phyloP scores from a whole-genome alignment of 2,329 filamentous ascomycete species.

The Alternaria conjuncta region DNA sequence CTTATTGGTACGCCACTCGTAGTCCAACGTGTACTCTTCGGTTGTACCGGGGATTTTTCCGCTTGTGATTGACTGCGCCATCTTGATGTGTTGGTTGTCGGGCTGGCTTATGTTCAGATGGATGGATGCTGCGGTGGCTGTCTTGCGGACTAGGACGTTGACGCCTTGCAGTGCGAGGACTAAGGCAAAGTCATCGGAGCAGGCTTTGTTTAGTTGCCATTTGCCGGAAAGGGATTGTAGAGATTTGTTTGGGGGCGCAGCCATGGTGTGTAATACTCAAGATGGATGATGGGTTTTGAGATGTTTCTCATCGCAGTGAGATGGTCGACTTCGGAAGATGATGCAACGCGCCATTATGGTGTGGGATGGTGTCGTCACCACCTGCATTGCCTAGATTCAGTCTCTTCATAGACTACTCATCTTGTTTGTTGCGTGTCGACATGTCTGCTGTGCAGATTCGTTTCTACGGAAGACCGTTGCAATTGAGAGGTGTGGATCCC shows the following conservation, averaged over 20 bases:
- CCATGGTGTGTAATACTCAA: constrained; percentile 4
- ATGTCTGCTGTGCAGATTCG: background rate
- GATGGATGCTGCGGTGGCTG: constrained; percentile 16
- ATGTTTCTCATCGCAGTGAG: background rate
- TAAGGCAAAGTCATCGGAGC: constrained; percentile 19
- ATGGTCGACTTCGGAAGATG: background rate
- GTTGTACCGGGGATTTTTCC: constrained; percentile 20
- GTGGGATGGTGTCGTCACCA: background rate
- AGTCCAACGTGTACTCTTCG: constrained; percentile 17
- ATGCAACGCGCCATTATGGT: background rate
- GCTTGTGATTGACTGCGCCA: constrained; percentile 17
- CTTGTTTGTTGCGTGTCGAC: background rate
- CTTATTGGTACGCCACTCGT: constrained; percentile 20
- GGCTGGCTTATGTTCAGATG: constrained; percentile 22
- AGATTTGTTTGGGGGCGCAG: constrained; percentile 11
- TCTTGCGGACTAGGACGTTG: constrained; percentile 14
- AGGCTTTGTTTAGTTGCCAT: constrained; percentile 18
- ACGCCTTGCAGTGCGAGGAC: constrained; percentile 22
- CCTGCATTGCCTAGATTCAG: background rate
- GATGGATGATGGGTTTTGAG: background rate
- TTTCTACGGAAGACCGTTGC: background rate
- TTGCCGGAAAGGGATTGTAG: constrained; percentile 16
- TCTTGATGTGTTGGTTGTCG: constrained; percentile 12
- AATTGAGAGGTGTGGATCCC: background rate
- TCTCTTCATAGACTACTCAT: background rate